A percentile compares a stretch with the other conserved stretches of the same genome.
phyloP scores from a whole-genome alignment of 495 filamentous ascomycete species.

The Hypoxylon fragiforme region DNA sequence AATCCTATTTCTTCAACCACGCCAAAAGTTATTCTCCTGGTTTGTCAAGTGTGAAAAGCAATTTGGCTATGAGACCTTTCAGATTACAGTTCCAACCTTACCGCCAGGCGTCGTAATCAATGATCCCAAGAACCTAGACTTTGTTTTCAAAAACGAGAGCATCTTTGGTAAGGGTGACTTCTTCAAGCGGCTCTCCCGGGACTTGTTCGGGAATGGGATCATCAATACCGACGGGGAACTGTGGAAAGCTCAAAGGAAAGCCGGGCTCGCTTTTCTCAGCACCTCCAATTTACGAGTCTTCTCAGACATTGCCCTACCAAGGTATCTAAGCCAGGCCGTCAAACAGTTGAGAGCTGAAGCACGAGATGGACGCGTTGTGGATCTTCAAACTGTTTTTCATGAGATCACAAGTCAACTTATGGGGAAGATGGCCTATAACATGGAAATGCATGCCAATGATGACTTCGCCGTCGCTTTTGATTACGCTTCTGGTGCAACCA shows the following conservation, averaged over 20 bases:
- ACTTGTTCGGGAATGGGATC: conserved; percentile 64
- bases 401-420: conserved; percentile 64
- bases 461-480: conserved; percentile 61
- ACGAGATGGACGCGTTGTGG: conserved; percentile 38
- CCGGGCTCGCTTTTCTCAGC: conserved; percentile 60
- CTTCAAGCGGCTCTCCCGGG: conserved; percentile 60
- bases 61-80: conserved; percentile 59
- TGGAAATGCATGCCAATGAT: conserved; percentile 62
- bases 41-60: conserved; percentile 58
- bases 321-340: conserved; percentile 49
- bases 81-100: conserved; percentile 59
- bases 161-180: conserved; percentile 62
- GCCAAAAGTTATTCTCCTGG: conserved; percentile 62
- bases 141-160: conserved; percentile 60
- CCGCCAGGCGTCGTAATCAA: conserved; percentile 63
- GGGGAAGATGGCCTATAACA: conserved; percentile 65
- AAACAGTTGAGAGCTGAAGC: conserved; percentile 34
- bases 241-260: conserved; percentile 63
- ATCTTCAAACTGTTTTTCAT: conserved; percentile 59
- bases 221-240: conserved; percentile 65
- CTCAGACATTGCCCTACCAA: conserved; percentile 57
- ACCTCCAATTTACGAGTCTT: conserved; percentile 58
- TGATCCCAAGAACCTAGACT: conserved; percentile 61
- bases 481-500: conserved; percentile 59
- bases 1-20: conserved; percentile 57